Evolutionary conservation across 2,329 filamentous ascomycete genomes (phyloP).

Genomic region (Botrytis fragariae): DNA sequence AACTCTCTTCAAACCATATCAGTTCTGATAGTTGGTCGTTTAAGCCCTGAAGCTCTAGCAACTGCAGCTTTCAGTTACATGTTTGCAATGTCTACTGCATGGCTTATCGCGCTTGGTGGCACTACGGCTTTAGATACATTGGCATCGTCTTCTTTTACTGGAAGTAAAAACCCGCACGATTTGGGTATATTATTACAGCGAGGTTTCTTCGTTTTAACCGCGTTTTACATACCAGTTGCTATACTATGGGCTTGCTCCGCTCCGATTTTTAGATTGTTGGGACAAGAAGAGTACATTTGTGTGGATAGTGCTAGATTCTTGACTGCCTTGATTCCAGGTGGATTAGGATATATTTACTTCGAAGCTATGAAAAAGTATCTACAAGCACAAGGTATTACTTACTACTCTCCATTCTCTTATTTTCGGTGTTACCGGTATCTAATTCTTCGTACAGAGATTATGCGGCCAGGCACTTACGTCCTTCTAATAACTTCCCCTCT

Average conservation of each 20-base stretch:
- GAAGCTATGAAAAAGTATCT: constrained; percentile 83
- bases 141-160: constrained; percentile 79
- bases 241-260: constrained; percentile 74
- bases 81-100: constrained; percentile 88
- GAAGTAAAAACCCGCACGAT: constrained; percentile 73
- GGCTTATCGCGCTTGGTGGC: constrained; percentile 82
- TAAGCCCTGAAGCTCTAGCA: constrained; percentile 76
- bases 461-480: constrained; percentile 78
- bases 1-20: constrained; percentile 82
- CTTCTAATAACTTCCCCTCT: constrained; percentile 79
- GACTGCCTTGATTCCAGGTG: constrained; percentile 72
- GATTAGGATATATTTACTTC: constrained; percentile 84
- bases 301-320: constrained; percentile 71
- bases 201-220: constrained; percentile 66
- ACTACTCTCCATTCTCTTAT: constrained; percentile 55
- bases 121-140: constrained; percentile 85
- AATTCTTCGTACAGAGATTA: constrained; percentile 50
- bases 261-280: constrained; percentile 68
- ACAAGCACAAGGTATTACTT: constrained; percentile 70
- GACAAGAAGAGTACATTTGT: constrained; percentile 76
- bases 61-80: constrained; percentile 87
- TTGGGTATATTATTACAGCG: constrained; percentile 77
- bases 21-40: constrained; percentile 74
- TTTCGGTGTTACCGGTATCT: neutral
- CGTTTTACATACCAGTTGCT: constrained; percentile 71